Evolutionary conservation across 176 grass and related monocot genomes (phyloP), one percentile per base, ranked within the genome.

Genomic region (Phoenix roebelenii): DNA sequence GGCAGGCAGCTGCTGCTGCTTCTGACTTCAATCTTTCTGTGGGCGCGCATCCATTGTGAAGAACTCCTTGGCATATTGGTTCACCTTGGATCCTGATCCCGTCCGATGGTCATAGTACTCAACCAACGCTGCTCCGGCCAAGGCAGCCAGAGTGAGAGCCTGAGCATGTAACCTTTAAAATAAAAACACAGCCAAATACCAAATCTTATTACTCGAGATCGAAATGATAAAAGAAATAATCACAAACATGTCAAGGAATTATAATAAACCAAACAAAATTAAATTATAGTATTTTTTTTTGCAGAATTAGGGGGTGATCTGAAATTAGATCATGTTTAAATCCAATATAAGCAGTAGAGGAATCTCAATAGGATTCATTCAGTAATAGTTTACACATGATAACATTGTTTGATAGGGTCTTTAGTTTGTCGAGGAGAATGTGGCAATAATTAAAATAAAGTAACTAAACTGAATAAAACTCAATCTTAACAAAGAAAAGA

Each of bases 101-200:
- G 73, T 65, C 5, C 77, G 72, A 58, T 95, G 90, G 22, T 96
- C 86, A 14, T 96, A 96, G 72, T 96, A 96, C 64, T 90, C 86
- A 32, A 96, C 91, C 14, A 81, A 54, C 1, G 86, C 91, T 15
- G 86, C 89, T 7, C 91, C 83, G 25, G 72, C 86, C 67, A 96
- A 84, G 30, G 91, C 86, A 14, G 83, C 91, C 70, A 96, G 51
- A 4, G 91, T 96, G 23, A 96, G 75, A 75, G 86, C 91, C 70
- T 95, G 91, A 70, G 91, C 91, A 70, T 95, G 91, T 55, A 95
- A 72, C 80, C 91, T 95, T 59, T 14, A 51, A 54, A 59, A 22
- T 63, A 35, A 5, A 32, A 5, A 32, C 51, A 19, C 23, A 53
- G 50, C 7, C 49, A 28, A 23, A 44, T 44, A 9, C 35, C 35